Evolutionary conservation across 176 grass and related monocot genomes (phyloP).

Genomic region (Cymbopogon citratus): DNA sequence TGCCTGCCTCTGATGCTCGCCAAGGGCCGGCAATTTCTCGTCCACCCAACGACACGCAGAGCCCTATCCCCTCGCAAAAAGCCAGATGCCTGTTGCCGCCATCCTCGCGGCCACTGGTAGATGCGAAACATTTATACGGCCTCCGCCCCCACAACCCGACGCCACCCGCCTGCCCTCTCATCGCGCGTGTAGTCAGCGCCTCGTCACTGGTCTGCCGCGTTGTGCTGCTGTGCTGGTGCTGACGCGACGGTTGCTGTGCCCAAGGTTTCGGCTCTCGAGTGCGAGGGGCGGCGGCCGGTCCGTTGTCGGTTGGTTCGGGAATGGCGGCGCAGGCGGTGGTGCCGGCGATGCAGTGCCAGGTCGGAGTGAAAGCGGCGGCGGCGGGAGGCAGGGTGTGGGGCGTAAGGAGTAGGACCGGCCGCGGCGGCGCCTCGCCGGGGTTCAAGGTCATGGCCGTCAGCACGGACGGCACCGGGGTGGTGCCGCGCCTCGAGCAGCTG

Average conservation of each 20-base stretch:
- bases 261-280: conserved; percentile 20
- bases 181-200: neutral
- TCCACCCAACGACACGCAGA: conserved; percentile 49
- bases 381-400: conserved; percentile 58
- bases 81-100: conserved; percentile 17
- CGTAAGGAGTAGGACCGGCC: conserved; percentile 39
- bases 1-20: neutral
- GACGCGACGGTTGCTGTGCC: neutral
- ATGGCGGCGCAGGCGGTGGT: conserved; percentile 96
- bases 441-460: conserved; percentile 79
- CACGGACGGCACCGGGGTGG: conserved; percentile 46
- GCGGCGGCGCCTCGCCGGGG: conserved; percentile 31
- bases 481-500: conserved; percentile 74
- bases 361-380: conserved; percentile 35
- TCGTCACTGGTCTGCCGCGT: neutral
- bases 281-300: neutral
- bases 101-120: conserved; percentile 25
- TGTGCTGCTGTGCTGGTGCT: neutral
- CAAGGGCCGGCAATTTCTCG: conserved; percentile 46
- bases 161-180: neutral
- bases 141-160: neutral
- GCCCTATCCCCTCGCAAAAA: conserved; percentile 75
- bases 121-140: conserved; percentile 24
- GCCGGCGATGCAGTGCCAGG: conserved; percentile 73
- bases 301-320: neutral